Conservation (phyloP, 306 rosid species). For the Medicago arabica region DNA sequence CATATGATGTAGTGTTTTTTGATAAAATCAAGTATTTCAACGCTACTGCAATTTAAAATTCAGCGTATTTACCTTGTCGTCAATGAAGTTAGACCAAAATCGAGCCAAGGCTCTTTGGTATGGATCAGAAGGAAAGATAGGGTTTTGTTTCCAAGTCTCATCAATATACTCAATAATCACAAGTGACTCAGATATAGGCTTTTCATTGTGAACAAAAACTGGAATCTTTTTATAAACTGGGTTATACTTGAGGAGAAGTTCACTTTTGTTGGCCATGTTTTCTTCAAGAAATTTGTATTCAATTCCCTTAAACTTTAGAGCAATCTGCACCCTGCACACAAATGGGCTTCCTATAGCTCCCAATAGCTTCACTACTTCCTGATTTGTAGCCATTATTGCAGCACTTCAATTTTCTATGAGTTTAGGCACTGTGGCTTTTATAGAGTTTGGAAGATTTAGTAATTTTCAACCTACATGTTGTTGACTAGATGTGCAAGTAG, state of each 20-base stretch:
- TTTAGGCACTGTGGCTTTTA: background rate
- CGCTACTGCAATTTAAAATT: background rate
- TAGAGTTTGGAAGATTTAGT: background rate
- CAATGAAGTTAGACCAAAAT: constrained; percentile 66
- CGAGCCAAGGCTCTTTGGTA: constrained; percentile 57
- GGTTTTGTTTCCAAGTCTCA: constrained; percentile 2
- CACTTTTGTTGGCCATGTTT: constrained; percentile 52
- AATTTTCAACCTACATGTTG: background rate
- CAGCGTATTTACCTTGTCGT: constrained; percentile 55
- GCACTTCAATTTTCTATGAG: constrained; percentile 6
- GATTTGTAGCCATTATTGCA: constrained; percentile 34
- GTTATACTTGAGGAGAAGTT: constrained; percentile 53
- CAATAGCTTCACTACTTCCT: constrained; percentile 51
- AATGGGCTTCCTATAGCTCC: constrained; percentile 56
- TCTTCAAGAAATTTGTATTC: constrained; percentile 38
- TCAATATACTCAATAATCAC: constrained; percentile 26
- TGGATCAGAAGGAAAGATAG: constrained; percentile 32
- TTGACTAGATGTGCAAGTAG: background rate
- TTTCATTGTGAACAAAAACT: constrained; percentile 24
- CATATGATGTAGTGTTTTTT: background rate
- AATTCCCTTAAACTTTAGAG: constrained; percentile 61
- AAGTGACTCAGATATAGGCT: background rate
- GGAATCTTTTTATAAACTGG: constrained; percentile 69
- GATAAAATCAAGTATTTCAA: background rate
- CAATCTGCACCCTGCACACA: constrained; percentile 52